Conservation (phyloP, 352 stramenopile species). For the Pythium dissotocum region DNA sequence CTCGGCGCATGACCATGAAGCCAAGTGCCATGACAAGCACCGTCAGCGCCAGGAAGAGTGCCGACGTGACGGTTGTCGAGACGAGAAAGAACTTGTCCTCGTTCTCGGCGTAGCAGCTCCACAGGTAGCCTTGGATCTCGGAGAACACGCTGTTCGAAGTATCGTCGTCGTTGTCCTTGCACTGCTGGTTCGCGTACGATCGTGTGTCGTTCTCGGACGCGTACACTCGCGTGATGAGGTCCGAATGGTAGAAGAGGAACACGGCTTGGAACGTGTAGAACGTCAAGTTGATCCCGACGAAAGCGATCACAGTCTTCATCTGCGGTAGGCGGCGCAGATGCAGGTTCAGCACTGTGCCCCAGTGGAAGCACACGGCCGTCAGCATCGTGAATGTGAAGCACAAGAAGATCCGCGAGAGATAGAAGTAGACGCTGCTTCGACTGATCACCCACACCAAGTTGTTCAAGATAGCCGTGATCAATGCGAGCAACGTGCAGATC, state of each 20-base stretch:
- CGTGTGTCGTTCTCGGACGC: slow-evolving; percentile 60
- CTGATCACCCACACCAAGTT: slow-evolving; percentile 82
- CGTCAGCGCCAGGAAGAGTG: slow-evolving; percentile 75
- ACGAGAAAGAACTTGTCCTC: slow-evolving; percentile 78
- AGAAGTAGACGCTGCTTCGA: slow-evolving; percentile 76
- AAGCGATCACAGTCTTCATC: slow-evolving; percentile 60
- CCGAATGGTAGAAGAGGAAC: slow-evolving; percentile 67
- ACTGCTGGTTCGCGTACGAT: slow-evolving; percentile 80
- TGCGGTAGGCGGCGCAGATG: slow-evolving; percentile 77
- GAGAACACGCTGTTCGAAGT: slow-evolving; percentile 74
- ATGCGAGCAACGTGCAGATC: slow-evolving; percentile 77
- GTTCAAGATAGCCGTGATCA: slow-evolving; percentile 78
- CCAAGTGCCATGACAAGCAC: slow-evolving; percentile 81
- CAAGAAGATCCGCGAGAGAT: slow-evolving; percentile 73
- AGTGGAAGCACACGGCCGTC: slow-evolving; percentile 86
- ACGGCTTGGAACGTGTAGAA: slow-evolving; percentile 83
- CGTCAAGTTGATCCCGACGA: slow-evolving; percentile 66
- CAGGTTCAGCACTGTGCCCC: slow-evolving; percentile 81
- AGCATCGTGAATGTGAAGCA: slow-evolving; percentile 91
- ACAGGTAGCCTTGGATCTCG: slow-evolving; percentile 85
- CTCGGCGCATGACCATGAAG: slow-evolving; percentile 85
- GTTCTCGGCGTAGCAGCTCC: slow-evolving; percentile 74
- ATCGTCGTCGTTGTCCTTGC: slow-evolving; percentile 55
- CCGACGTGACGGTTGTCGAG: slow-evolving; percentile 78
- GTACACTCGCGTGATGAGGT: slow-evolving; percentile 77